phyloP scores from a whole-genome alignment of 1,284 basidiomycete species.

The Earliella scabrosa region DNA sequence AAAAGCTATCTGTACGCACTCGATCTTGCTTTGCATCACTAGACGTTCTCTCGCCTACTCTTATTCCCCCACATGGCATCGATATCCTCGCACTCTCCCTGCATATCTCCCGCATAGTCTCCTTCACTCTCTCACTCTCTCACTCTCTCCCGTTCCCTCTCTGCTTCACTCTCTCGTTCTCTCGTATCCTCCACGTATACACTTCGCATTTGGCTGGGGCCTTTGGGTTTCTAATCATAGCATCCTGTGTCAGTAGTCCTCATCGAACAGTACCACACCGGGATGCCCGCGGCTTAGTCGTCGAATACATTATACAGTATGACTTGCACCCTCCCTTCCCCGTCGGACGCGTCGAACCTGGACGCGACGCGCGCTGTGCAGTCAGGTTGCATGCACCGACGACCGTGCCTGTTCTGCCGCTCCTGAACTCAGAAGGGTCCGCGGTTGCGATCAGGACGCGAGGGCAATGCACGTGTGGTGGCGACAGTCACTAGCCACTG shows the following conservation, averaged over 20 bases:
- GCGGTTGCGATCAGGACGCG: constrained; percentile 4
- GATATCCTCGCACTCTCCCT: constrained; percentile 28
- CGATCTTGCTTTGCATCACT: constrained; percentile 32
- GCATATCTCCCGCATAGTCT: constrained; percentile 12
- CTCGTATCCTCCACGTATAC: constrained; percentile 15
- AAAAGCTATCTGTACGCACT: constrained; percentile 31
- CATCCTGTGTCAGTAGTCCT: constrained; percentile 28
- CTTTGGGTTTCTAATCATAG: constrained; percentile 29
- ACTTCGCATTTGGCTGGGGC: constrained; percentile 27
- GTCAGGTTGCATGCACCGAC: no score
- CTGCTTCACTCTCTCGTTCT: constrained; percentile 15
- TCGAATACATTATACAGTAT: constrained; percentile 20
- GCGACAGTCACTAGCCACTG: constrained; percentile 8
- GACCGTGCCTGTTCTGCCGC: not conserved
- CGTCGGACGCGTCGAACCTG: not conserved
- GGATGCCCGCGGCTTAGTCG: constrained; percentile 11
- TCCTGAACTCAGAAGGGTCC: constrained; percentile 5
- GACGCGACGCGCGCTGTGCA: not conserved
- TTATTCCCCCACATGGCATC: constrained; percentile 33
- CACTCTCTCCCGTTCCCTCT: no score
- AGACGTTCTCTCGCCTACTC: constrained; percentile 29
- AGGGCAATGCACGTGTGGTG: constrained; percentile 20
- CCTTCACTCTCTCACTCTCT: not conserved
- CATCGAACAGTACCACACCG: constrained; percentile 10
- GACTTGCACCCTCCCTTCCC: not conserved